phyloP scores from a whole-genome alignment of 352 stramenopile genomes.

The Phytophthora tubulina region DNA sequence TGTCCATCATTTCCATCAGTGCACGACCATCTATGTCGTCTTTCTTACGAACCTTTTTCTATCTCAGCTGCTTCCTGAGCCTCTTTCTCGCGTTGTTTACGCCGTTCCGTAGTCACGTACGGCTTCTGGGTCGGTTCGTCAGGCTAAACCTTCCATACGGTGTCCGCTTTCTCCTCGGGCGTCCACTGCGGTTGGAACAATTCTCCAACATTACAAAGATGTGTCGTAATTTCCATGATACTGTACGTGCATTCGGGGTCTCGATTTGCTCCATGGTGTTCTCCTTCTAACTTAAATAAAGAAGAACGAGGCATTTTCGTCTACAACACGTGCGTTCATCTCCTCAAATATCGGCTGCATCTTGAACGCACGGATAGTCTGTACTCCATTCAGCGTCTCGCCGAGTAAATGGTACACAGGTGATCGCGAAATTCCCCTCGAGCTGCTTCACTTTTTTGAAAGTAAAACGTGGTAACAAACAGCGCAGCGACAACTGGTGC shows the following conservation, averaged over 20 bases:
- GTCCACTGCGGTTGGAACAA: constrained; percentile 65
- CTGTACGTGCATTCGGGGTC: constrained; percentile 77
- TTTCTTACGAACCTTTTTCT: constrained; percentile 61
- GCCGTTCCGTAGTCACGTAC: constrained; percentile 83
- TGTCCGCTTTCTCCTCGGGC: constrained; percentile 69
- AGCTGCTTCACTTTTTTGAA: too few relatives aligned
- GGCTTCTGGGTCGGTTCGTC: constrained; percentile 87
- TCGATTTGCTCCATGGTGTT: constrained; percentile 90
- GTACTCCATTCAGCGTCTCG: too few relatives aligned
- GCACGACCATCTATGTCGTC: constrained; percentile 87
- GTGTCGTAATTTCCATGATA: constrained; percentile 87
- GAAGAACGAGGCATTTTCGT: too few relatives aligned
- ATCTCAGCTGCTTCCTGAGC: constrained; percentile 31
- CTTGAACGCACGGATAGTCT: too few relatives aligned
- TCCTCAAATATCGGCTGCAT: too few relatives aligned
- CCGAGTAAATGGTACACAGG: too few relatives aligned
- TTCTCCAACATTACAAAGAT: constrained; percentile 54
- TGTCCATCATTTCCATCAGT: constrained; percentile 94
- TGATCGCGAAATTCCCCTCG: too few relatives aligned
- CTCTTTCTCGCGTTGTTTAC: constrained; percentile 57
- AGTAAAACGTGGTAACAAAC: too few relatives aligned
- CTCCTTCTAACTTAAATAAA: constrained; percentile 66
- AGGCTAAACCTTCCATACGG: constrained; percentile 67
- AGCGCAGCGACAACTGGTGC: too few relatives aligned
- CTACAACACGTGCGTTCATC: too few relatives aligned